phyloP scores from a whole-genome alignment of 805 yeast species.

The Candida hungchunana region DNA sequence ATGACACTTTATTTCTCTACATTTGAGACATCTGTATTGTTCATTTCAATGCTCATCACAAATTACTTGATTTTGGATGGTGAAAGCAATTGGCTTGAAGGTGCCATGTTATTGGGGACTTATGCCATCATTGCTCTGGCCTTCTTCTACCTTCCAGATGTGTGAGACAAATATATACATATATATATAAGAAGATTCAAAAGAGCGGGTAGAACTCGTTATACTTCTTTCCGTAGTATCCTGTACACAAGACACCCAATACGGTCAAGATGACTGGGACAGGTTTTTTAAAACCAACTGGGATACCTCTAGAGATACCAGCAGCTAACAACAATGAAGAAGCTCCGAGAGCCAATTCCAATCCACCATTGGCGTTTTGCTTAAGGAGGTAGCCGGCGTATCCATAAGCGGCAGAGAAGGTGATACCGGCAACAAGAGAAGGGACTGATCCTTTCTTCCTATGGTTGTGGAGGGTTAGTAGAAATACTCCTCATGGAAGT shows the following conservation, averaged over 20 bases:
- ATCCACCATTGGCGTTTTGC: slow-evolving; percentile 72
- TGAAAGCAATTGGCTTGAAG: slow-evolving; percentile 95
- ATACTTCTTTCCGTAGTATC: slow-evolving; percentile 73
- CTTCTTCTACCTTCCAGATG: slow-evolving; percentile 81
- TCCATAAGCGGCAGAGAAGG: slow-evolving; percentile 58
- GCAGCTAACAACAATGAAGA: slow-evolving; percentile 64
- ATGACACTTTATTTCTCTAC: slow-evolving; percentile 91
- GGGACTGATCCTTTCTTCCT: slow-evolving; percentile 57
- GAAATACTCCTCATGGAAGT: not conserved
- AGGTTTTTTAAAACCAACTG: slow-evolving; percentile 60
- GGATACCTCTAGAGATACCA: slow-evolving; percentile 66
- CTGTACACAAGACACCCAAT: slow-evolving; percentile 59
- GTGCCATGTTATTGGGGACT: slow-evolving; percentile 84
- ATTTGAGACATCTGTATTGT: slow-evolving; percentile 89
- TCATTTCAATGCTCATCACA: slow-evolving; percentile 83
- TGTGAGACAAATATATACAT: too few species aligned
- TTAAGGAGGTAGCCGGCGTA: slow-evolving; percentile 70
- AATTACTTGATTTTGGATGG: slow-evolving; percentile 90
- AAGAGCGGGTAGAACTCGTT: slow-evolving; percentile 55
- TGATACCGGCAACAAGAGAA: slow-evolving; percentile 72
- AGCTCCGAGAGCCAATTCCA: slow-evolving; percentile 74
- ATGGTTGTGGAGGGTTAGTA: not conserved
- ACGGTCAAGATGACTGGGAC: slow-evolving; percentile 64
- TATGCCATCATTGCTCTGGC: slow-evolving; percentile 86
- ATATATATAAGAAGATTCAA: too few species aligned